A percentile compares a stretch with the other conserved stretches of the same genome.
These are phyloP conservation scores for Saccharomyces eubayanus DNA, from an alignment of 805 yeast genomes.

Conservation along the genomic window DNA sequence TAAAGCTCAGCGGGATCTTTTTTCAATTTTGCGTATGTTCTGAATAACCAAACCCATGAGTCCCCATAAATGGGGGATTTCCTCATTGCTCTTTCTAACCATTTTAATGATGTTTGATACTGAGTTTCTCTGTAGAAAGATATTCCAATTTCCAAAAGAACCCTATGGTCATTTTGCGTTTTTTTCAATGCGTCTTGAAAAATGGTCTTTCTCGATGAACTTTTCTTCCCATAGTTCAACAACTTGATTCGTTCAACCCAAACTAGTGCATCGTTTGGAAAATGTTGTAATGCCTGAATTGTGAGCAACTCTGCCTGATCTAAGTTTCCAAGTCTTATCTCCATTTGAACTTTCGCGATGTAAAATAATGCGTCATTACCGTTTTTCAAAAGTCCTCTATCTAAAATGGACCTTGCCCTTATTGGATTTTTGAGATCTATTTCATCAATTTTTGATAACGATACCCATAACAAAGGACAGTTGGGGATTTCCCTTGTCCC, in stretches of 20 bases:
- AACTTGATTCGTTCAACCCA: slow-evolving; percentile 56
- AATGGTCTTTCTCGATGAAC: slow-evolving; percentile 46
- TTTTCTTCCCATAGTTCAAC: slow-evolving; percentile 31
- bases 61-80: slow-evolving; percentile 61
- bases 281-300: slow-evolving; percentile 47
- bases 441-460: slow-evolving; percentile 42
- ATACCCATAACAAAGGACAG: slow-evolving; percentile 45
- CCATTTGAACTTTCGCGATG: slow-evolving; percentile 52
- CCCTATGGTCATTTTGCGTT: slow-evolving; percentile 51
- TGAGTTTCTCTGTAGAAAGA: slow-evolving; percentile 63
- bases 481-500: slow-evolving; percentile 46
- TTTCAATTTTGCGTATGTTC: slow-evolving; percentile 33
- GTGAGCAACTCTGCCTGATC: slow-evolving; percentile 47
- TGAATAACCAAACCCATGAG: slow-evolving; percentile 59
- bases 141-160: slow-evolving; percentile 57
- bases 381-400: slow-evolving; percentile 49
- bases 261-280: slow-evolving; percentile 50
- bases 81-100: slow-evolving; percentile 66
- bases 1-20: slow-evolving; percentile 7
- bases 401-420: slow-evolving; percentile 65
- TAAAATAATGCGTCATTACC: slow-evolving; percentile 47
- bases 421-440: slow-evolving; percentile 34
- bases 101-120: slow-evolving; percentile 51
- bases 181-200: slow-evolving; percentile 64
- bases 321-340: slow-evolving; percentile 40